Evolutionary conservation across 2,329 filamentous ascomycete genomes (phyloP), one percentile per base, ranked within the genome.

Genomic region (Pezizomycotina sp.): DNA sequence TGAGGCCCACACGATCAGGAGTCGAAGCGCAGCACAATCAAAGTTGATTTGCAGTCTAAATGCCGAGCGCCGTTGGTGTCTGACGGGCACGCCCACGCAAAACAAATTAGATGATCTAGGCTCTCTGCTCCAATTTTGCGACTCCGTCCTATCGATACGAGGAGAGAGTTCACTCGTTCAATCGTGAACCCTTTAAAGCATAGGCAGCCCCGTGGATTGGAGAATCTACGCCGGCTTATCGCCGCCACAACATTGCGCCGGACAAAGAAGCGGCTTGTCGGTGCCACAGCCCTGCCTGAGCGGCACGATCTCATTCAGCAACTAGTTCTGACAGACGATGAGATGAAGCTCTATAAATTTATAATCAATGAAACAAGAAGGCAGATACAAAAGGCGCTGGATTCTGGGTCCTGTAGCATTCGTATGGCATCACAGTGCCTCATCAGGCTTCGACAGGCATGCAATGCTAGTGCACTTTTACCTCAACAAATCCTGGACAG

Each of bases 11-110:
- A 47, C 48, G 6, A 60, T 61, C 7, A 51, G 59, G 8, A 55
- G 55, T 19, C 45, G 50, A 6, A 46, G 42, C 1, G 53, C 56
- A 0, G 34, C 57, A 29, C 42, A 47, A 5, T 59, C 57, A 21
- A 41, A 45, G 12, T 55, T 56, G 0, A 47, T 49, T 4, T 48
- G 42, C 26, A 42, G 38, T 5, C 36, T 57, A 10, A 37, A 35
- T 2, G 50, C 57, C 1, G 23, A 33, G 1, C 44, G 50, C 14
- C 50, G 57, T 2, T 62, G 59, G 59, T 60, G 58, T 32, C 47
- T 62, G 3, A 61, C 57, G 0, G 59, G 58, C 5, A 62, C 59
- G 0, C 59, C 59, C 0, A 57, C 61, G 2, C 57, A 60, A 3
- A 61, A 62, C 32, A 50, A 49, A 0, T 47, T 63, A 0, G 55